Percentiles rank a stretch among this genome's conserved stretches.
These are phyloP conservation scores for Kuraishia floccosa DNA, from an alignment of 805 yeast species.

Conservation along the genomic window DNA sequence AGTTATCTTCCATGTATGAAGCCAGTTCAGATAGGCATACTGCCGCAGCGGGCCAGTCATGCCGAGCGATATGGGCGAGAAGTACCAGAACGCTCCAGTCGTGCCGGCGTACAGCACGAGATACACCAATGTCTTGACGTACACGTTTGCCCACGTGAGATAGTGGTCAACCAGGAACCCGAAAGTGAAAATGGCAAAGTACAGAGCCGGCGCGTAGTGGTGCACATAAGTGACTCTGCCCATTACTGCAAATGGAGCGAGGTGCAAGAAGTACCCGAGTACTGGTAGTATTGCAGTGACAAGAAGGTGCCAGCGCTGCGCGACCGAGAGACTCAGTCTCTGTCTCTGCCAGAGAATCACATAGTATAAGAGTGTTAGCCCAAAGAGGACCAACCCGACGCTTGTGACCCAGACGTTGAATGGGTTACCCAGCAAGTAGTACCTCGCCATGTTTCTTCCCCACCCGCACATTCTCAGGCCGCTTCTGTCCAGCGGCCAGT, in stretches of 20 bases:
- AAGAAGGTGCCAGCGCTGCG: constrained; percentile 16
- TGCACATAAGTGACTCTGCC: constrained; percentile 81
- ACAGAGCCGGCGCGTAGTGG: constrained; percentile 76
- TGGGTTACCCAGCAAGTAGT: constrained; percentile 61
- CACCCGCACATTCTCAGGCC: constrained; percentile 76
- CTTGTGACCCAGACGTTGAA: constrained; percentile 52
- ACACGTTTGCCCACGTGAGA: constrained; percentile 17
- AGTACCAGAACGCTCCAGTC: constrained; percentile 44
- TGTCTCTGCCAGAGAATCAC: constrained; percentile 44
- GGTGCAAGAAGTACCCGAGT: constrained; percentile 76
- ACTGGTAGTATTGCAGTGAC: constrained; percentile 73
- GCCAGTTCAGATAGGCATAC: constrained; percentile 35
- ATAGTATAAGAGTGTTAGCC: constrained; percentile 25
- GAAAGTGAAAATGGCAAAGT: constrained; percentile 55
- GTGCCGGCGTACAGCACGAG: constrained; percentile 26
- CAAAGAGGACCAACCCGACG: constrained; percentile 30
- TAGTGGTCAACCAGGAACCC: constrained; percentile 41
- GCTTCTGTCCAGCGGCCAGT: constrained; percentile 62
- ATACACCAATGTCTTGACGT: constrained; percentile 22
- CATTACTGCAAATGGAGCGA: constrained; percentile 67
- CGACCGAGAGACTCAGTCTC: constrained; percentile 17
- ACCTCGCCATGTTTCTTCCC: constrained; percentile 43
- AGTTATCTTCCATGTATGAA: constrained; percentile 37
- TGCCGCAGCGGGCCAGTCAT: constrained; percentile 36
- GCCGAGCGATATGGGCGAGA: constrained; percentile 56